Evolutionary conservation across 108 stramenopile genomes (phyloP), one percentile per base, ranked within the genome.

Genomic region (Nitzschia palea): DNA sequence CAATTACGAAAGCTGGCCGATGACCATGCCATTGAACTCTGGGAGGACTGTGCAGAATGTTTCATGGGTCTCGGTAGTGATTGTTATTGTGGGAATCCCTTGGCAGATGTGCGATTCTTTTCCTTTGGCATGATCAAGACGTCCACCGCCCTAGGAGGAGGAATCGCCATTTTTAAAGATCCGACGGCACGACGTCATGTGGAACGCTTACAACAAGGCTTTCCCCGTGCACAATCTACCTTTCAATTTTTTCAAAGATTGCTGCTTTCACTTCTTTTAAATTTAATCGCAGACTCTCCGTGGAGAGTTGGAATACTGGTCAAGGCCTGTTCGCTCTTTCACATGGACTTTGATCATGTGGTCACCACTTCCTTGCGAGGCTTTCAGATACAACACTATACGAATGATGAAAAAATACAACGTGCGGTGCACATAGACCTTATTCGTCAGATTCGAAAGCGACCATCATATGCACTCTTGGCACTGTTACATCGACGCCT

Each of bases 101-200:
- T 63, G 43, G 76, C 86, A 18, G 71, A 91, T 43, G 43, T 86
- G 9, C 62, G 70, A 26, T 91, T 91, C 45, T 86, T 87, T 60
- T 91, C 89, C n/a, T 94, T 94, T 78, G 93, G 93, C 6, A 80
- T 80, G 17, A 94, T 94, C 63, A 94, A 94, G 67, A 91, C 93
- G 17, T 74, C 80, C 2, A 94, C 93, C 4, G 88, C 89, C 8
- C 72, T 94, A 27, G 93, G 93, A 18, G 93, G 93, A 30, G 93
- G 89, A 22, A 60, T 79, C 77, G 65, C 82, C 47, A 44, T 73
- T 65, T 20, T 73, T 31, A 44, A 43, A n/a, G 37, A 73, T 34
- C 14, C 58, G 44, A 58, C 53, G 2, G n/a, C 43, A 1, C 57
- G 44, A 34, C 42, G 50, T 15, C 28, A 65, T 23, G 89, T 94